Conservation (phyloP, 108 stramenopile genomes). For the Parmales sp. region DNA sequence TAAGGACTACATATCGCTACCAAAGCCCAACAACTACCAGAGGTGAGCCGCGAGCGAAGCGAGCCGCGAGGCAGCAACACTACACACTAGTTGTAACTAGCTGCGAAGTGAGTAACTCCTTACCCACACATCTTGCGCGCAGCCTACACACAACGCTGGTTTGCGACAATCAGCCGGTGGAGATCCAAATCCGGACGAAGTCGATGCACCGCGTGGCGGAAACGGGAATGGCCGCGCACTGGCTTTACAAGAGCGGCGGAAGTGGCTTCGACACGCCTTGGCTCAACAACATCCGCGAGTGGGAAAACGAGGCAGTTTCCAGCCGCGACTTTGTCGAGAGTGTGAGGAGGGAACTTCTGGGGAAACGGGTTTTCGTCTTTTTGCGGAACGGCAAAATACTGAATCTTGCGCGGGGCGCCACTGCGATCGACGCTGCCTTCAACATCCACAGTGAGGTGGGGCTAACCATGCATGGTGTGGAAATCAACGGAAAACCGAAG, state of each 20-base stretch:
- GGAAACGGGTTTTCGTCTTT: constrained; percentile 84
- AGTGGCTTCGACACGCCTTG: constrained; percentile 66
- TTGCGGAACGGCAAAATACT: constrained; percentile 76
- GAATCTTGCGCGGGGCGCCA: constrained; percentile 73
- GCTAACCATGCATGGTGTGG: constrained; percentile 67
- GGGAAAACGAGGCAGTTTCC: constrained; percentile 66
- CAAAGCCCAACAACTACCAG: constrained; percentile 89
- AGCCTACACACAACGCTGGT: constrained; percentile 79
- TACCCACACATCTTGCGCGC: no score
- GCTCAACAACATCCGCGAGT: constrained; percentile 78
- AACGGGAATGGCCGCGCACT: constrained; percentile 86
- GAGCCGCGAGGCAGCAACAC: no score
- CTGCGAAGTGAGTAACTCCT: no score
- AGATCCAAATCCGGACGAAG: constrained; percentile 86
- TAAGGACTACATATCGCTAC: constrained; percentile 88
- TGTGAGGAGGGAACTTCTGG: constrained; percentile 69
- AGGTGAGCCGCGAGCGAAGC: no score
- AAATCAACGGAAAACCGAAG: constrained; percentile 75
- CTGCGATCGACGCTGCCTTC: constrained; percentile 82
- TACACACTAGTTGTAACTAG: no score
- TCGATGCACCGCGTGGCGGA: constrained; percentile 90
- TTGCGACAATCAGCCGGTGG: constrained; percentile 75
- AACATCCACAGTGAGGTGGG: constrained; percentile 84
- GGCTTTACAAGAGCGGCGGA: constrained; percentile 59
- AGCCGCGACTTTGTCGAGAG: constrained; percentile 66